Base-by-base conservation (phyloP, 139 green algal species). In the Tetradesmus lagerheimii region DNA sequence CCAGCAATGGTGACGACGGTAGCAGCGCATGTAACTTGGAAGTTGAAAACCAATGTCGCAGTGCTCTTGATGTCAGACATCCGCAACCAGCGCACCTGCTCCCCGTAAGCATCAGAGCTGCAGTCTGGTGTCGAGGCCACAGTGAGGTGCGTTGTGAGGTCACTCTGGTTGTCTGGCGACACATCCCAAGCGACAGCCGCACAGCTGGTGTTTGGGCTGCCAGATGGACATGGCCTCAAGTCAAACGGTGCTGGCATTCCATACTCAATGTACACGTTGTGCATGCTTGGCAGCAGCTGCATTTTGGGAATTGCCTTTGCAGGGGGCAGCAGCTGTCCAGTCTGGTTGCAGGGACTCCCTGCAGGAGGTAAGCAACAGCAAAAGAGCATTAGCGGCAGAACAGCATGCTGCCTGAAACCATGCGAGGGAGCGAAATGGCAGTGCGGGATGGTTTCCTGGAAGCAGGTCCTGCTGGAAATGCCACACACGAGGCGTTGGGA, bases 161-260 rank as follows among this genome's bases (percentile, higher is more conserved):
- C 74, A 14, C 6, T 31, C 6, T 16, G 64, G 15, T 27, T 31
- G 27, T 16, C 16, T 1, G 64, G 64, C 14, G 23, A 5, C 64
- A 75, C 64, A 31, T 86, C 41, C 45, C 47, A 86, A 29, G 80
- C 80, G 2, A 86, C 80, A 31, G 80, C 80, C 27, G 43, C 80
- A 64, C 80, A 86, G 47, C 45, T 79, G 35, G 34, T 23, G 20
- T 80, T 67, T 14, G 11, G 2, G 18, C 6, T 43, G 45, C 27
- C 29, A 35, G 31, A 41, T 9, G 43, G 15, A 25, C 80, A 86
- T 2, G 80, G 16, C 8, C 12, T 43, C 16, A 86, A 45, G 41
- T 38, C 43, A 4, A 86, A 4, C 4, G 41, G 80, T 23, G 80
- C 5, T 31, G 80, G 80, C 4, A 4, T 18, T 29, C 80, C 80